phyloP scores from a whole-genome alignment of 805 yeast genomes.

The Hanseniaspora lindneri region DNA sequence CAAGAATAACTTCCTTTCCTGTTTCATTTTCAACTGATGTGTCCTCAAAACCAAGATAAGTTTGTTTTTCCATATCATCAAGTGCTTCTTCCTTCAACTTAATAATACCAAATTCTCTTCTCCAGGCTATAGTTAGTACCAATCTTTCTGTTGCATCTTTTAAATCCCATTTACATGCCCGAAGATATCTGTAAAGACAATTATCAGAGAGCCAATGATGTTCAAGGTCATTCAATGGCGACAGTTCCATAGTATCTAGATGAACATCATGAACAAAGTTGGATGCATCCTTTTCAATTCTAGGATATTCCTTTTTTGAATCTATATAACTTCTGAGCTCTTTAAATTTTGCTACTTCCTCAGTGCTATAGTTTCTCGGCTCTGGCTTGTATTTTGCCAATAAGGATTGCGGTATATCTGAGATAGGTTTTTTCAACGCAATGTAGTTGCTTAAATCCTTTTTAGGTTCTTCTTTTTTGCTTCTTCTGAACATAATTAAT shows the following conservation, averaged over 20 bases:
- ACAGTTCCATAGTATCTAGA: slow-evolving; percentile 29
- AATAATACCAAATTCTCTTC: slow-evolving; percentile 78
- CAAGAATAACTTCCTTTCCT: slow-evolving; percentile 85
- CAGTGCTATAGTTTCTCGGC: background rate
- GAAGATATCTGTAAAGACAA: slow-evolving; percentile 74
- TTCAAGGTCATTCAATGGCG: slow-evolving; percentile 38
- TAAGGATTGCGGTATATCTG: background rate
- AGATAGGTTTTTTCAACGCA: background rate
- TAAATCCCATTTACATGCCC: slow-evolving; percentile 87
- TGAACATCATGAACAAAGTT: slow-evolving; percentile 29
- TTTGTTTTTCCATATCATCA: slow-evolving; percentile 40
- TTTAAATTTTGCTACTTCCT: background rate
- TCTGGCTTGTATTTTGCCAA: background rate
- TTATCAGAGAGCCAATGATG: slow-evolving; percentile 90
- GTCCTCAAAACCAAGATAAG: slow-evolving; percentile 26
- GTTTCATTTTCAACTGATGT: slow-evolving; percentile 64
- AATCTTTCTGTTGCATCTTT: slow-evolving; percentile 62
- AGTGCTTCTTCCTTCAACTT: slow-evolving; percentile 34
- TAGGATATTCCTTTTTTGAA: slow-evolving; percentile 25
- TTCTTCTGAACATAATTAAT: slow-evolving; percentile 13
- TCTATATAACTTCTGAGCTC: background rate
- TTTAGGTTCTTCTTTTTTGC: slow-evolving; percentile 1
- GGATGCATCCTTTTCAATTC: slow-evolving; percentile 34
- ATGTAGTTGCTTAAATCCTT: slow-evolving; percentile 6
- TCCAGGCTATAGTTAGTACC: slow-evolving; percentile 74